These are phyloP conservation scores for Alliaria petiolata DNA, from an alignment of 345 rosid genomes.

Conservation along the genomic window DNA sequence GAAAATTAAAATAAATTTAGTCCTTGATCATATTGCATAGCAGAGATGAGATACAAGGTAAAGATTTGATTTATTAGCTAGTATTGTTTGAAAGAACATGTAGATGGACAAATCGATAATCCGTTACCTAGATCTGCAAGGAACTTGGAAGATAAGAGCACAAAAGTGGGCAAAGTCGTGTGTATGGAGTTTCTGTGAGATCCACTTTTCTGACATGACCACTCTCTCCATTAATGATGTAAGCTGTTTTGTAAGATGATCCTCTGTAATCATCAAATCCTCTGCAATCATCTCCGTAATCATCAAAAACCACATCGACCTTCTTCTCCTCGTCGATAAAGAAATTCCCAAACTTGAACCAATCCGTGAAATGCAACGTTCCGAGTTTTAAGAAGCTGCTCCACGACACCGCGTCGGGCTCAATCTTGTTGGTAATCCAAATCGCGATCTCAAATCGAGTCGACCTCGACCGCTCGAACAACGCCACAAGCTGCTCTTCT, in stretches of 20 bases:
- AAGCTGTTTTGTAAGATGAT: background rate
- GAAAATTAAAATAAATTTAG: too few species aligned
- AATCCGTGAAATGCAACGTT: too few species aligned
- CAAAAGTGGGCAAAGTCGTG: too few species aligned
- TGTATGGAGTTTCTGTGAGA: background rate
- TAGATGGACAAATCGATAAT: background rate
- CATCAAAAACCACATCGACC: background rate
- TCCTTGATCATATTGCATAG: too few species aligned
- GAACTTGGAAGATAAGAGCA: background rate
- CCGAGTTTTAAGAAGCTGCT: background rate
- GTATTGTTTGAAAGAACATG: background rate
- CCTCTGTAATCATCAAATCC: too few species aligned
- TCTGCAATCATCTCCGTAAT: too few species aligned
- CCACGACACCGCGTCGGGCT: background rate
- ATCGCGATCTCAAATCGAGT: background rate
- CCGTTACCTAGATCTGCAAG: background rate
- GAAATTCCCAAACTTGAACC: background rate
- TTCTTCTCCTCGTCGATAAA: background rate
- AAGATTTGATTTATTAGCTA: too few species aligned
- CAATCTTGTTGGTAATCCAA: conserved; percentile 4
- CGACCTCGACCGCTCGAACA: background rate
- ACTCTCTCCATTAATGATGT: background rate
- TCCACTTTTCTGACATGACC: background rate
- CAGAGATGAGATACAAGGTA: too few species aligned
- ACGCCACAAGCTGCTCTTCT: background rate